Conservation (phyloP, 345 rosid genomes). For the Eucalyptus guilfoylei region DNA sequence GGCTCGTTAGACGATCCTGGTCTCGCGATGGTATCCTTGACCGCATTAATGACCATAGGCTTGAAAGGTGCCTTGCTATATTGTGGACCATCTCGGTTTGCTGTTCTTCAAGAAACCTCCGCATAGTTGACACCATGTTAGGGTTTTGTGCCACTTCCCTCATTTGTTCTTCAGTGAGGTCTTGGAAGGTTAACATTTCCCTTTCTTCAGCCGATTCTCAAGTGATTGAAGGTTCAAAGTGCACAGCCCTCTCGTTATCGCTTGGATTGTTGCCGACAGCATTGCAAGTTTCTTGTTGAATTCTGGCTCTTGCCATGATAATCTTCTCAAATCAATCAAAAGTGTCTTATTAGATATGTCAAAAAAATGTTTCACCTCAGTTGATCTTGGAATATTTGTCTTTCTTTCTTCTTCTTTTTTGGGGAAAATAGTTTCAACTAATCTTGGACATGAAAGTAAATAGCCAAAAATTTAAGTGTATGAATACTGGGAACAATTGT, state of each 20-base stretch:
- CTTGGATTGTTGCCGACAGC: neutral
- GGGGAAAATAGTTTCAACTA: fast-evolving
- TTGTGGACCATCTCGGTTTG: neutral
- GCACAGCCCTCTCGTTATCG: neutral
- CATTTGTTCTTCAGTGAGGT: neutral
- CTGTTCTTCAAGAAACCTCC: neutral
- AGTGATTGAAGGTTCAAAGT: neutral
- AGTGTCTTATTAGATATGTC: fast-evolving
- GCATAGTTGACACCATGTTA: neutral
- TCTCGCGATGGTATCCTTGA: neutral
- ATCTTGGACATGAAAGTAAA: neutral
- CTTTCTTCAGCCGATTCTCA: neutral
- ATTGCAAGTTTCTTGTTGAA: neutral
- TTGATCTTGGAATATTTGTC: neutral
- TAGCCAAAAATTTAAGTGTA: neutral
- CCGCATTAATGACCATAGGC: no score
- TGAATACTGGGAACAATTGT: neutral
- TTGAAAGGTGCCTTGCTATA: neutral
- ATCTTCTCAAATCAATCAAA: neutral
- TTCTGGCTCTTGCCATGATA: neutral
- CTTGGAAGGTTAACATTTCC: neutral
- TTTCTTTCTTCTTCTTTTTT: neutral
- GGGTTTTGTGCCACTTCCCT: neutral
- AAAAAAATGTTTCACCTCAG: neutral
- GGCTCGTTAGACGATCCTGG: neutral